Base-by-base conservation (phyloP, 2,329 filamentous ascomycete species). In the Curvularia eragrostidis region DNA sequence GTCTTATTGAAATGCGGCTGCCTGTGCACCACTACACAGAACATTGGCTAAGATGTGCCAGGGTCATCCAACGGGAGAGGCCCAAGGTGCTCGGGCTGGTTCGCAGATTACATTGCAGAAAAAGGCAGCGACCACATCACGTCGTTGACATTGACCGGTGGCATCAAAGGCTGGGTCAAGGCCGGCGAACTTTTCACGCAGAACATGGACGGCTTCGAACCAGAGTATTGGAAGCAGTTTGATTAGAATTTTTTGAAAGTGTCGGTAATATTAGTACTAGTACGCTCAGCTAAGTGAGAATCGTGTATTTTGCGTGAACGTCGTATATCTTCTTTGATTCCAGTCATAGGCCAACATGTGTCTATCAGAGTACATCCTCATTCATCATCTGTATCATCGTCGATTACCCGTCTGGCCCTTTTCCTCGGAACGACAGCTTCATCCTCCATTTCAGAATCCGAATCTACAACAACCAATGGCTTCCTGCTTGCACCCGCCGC, bases 151-250 rank as follows among this genome's bases (percentile, higher is more conserved):
- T 66, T 81, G 18, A 76, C 74, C 55, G 78, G 77, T 15, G 79
- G 79, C 15, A 75, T 81, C 54, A 81, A 81, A 59, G 78, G 77
- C 0, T 81, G 79, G 79, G 77, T 81, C 8, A 79, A 77, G 56
- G 75, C 66, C 21, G 79, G 79, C 15, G 68, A 68, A 15, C 56
- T 69, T 30, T 81, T 71, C 59, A 77, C 68, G 34, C 56, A 71
- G 52, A 65, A 76, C 9, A 75, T 80, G 68, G 77, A 80, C 60
- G 77, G 76, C 23, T 80, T 73, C 55, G 69, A 76, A 43, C 64
- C 73, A 44, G 70, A 75, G 42, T 77, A 80, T 58, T 81, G 79
- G 79, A 72, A 73, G 63, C 71, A 77, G 54, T 71, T 79, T 36
- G 63, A 67, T n/a, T 64, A 51, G 58, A 36, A 23, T n/a, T 21